A percentile compares a stretch with the other conserved stretches of the same genome.
phyloP scores from a whole-genome alignment of 495 filamentous ascomycete species.

The Aspergillus coremiiformis region DNA sequence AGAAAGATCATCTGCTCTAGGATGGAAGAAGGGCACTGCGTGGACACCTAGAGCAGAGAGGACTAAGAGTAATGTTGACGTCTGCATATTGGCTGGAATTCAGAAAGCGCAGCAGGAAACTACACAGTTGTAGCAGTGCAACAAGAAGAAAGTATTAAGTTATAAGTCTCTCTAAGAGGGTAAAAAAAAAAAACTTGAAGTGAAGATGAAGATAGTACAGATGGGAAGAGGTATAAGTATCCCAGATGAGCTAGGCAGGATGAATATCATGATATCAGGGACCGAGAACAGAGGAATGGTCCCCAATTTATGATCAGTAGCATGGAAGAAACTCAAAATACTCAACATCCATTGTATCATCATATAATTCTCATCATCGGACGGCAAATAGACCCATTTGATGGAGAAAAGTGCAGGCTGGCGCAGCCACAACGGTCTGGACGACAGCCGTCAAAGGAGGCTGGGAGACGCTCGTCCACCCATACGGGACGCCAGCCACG shows the following conservation, averaged over 20 bases:
- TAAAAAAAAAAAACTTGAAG: too few species aligned
- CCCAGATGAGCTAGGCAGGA: background rate
- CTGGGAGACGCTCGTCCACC: constrained; percentile 14
- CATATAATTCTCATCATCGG: constrained; percentile 5
- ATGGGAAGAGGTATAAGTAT: background rate
- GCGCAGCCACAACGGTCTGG: constrained; percentile 12
- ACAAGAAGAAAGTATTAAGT: background rate
- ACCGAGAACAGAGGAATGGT: background rate
- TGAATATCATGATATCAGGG: constrained; percentile 1
- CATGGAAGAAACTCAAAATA: background rate
- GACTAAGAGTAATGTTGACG: constrained; percentile 25
- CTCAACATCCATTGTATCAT: background rate
- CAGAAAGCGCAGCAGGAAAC: too few species aligned
- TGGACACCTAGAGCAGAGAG: constrained; percentile 27
- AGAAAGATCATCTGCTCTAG: constrained; percentile 19
- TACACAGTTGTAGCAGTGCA: background rate
- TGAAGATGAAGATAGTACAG: background rate
- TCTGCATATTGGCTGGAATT: constrained; percentile 22
- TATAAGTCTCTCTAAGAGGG: background rate
- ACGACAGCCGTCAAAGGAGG: constrained; percentile 18
- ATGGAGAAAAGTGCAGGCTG: constrained; percentile 15
- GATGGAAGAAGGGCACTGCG: constrained; percentile 29
- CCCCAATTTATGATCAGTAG: constrained; percentile 9
- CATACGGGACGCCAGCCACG: constrained; percentile 17
- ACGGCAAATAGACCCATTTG: constrained; percentile 11